These are phyloP conservation scores for Ambispora gerdemannii DNA, from an alignment of 192 early-diverging fungal genomes.

Conservation along the genomic window DNA sequence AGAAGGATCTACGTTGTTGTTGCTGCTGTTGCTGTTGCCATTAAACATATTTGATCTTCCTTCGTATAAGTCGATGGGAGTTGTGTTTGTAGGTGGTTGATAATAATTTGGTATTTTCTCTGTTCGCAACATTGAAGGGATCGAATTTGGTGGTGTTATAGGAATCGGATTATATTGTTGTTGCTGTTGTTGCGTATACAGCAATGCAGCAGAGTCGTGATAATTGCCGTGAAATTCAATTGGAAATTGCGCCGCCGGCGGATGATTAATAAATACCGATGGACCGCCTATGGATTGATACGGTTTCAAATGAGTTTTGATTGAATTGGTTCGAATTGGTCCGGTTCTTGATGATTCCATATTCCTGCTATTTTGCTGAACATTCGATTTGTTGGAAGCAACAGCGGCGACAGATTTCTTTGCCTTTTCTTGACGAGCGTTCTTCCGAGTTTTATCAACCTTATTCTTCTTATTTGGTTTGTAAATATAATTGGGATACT, in stretches of 20 bases:
- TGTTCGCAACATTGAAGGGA: neutral
- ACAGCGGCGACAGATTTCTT: neutral
- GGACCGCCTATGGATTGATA: neutral
- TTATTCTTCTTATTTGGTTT: constrained; percentile 27
- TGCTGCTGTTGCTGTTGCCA: neutral
- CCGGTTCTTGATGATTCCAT: neutral
- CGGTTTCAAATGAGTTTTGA: neutral
- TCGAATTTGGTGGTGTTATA: neutral
- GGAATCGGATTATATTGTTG: neutral
- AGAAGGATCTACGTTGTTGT: too few species aligned
- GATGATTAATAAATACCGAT: neutral
- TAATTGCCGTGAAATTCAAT: neutral
- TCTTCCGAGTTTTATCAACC: constrained; percentile 13
- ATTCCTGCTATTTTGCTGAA: neutral
- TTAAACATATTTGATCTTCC: too few species aligned
- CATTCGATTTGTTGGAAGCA: neutral
- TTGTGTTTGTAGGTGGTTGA: neutral
- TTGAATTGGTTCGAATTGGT: constrained; percentile 16
- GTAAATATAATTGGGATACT: constrained; percentile 30
- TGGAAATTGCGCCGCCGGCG: neutral
- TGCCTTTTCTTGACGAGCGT: neutral
- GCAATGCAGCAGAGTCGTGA: neutral
- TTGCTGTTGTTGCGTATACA: neutral
- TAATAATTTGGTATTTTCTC: neutral
- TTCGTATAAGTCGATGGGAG: neutral